These are phyloP conservation scores for Fusarium continuum DNA, from an alignment of 2,329 filamentous ascomycete species.

Conservation along the genomic window DNA sequence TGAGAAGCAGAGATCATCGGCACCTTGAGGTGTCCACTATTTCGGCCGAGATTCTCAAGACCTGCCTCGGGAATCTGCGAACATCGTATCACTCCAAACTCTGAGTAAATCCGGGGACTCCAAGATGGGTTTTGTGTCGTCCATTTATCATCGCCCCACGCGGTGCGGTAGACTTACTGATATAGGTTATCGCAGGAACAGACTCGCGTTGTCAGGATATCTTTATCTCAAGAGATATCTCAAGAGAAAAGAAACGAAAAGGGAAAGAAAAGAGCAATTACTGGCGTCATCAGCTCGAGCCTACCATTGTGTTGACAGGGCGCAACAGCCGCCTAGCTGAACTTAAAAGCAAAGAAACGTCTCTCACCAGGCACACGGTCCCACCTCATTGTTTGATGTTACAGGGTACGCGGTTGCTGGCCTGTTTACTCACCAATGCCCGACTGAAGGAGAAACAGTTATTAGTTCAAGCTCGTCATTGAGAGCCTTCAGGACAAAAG, in stretches of 20 bases:
- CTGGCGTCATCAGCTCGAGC: slow-evolving; percentile 16
- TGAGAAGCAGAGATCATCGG: slow-evolving; percentile 13
- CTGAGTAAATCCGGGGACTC: background rate
- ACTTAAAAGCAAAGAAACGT: slow-evolving; percentile 4
- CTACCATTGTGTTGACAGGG: no score
- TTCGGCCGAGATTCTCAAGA: slow-evolving; percentile 4
- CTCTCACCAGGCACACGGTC: background rate
- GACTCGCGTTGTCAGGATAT: background rate
- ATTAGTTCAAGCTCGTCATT: slow-evolving; percentile 7
- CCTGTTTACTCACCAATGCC: no score
- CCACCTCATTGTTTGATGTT: background rate
- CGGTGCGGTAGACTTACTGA: slow-evolving; percentile 4
- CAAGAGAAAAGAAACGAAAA: slow-evolving; percentile 5
- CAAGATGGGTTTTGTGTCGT: background rate
- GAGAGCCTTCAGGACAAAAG: background rate
- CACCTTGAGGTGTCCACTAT: slow-evolving; percentile 2
- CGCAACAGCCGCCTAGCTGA: slow-evolving; percentile 11
- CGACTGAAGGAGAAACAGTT: background rate
- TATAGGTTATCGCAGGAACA: background rate
- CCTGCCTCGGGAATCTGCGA: background rate
- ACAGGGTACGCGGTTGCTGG: background rate
- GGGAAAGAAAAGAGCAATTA: slow-evolving; percentile 2
- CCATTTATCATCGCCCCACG: slow-evolving; percentile 11
- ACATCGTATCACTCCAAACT: background rate
- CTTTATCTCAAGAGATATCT: background rate